Percentiles rank a stretch among this genome's conserved stretches.
These are phyloP conservation scores for Penicillium turbatum DNA, from an alignment of 495 filamentous ascomycete genomes.

Conservation along the genomic window DNA sequence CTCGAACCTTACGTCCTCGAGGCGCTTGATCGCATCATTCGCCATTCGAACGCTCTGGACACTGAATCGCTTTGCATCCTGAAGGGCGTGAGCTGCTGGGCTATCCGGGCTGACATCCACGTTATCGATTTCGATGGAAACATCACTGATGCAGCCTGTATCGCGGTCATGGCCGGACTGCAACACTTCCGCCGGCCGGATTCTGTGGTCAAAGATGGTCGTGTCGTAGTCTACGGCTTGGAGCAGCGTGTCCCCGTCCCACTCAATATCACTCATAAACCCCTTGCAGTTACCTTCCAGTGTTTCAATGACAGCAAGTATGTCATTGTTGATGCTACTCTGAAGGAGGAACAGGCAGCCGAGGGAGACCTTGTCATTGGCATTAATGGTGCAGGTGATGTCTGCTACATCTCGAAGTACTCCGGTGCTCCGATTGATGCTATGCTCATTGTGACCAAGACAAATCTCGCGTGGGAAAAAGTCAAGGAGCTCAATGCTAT, in stretches of 20 bases:
- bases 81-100: constrained; percentile 85
- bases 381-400: constrained; percentile 83
- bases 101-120: constrained; percentile 82
- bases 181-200: constrained; percentile 88
- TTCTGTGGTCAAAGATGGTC: constrained; percentile 74
- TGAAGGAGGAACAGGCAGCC: constrained; percentile 80
- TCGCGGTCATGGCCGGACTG: constrained; percentile 80
- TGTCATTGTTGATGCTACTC: constrained; percentile 70
- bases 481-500: constrained; percentile 71
- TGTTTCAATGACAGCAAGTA: constrained; percentile 67
- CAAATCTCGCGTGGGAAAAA: constrained; percentile 64
- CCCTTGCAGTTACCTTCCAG: constrained; percentile 80
- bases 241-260: constrained; percentile 88
- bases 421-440: constrained; percentile 79
- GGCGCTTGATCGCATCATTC: constrained; percentile 86
- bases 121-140: constrained; percentile 85
- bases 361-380: constrained; percentile 81
- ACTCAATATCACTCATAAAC: constrained; percentile 82
- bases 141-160: constrained; percentile 77
- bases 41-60: constrained; percentile 84
- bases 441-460: constrained; percentile 65
- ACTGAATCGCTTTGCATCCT: constrained; percentile 94
- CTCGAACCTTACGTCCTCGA: constrained; percentile 80
- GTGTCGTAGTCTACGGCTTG: constrained; percentile 72
- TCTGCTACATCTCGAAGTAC: constrained; percentile 86